These are phyloP conservation scores for Tetracladium setigerum DNA, from an alignment of 495 filamentous ascomycete species.

Conservation along the genomic window DNA sequence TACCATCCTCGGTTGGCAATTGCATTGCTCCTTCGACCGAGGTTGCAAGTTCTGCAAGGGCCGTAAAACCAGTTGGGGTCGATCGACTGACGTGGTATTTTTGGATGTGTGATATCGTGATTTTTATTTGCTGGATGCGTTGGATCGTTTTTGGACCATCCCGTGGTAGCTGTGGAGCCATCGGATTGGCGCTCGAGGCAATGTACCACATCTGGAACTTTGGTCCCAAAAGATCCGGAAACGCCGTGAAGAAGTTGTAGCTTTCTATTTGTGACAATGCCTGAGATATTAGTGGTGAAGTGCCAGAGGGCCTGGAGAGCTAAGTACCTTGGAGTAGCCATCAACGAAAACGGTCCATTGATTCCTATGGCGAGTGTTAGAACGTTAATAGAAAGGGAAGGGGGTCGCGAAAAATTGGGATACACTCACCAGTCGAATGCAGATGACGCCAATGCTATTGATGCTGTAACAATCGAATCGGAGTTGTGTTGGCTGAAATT, in stretches of 20 bases:
- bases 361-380: neutral
- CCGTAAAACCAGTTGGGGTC: neutral
- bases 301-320: neutral
- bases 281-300: neutral
- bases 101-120: too few relatives aligned
- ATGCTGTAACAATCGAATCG: slow-evolving; percentile 8
- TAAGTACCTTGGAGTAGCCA: slow-evolving; percentile 5
- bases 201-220: slow-evolving; percentile 1
- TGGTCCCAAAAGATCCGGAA: neutral
- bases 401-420: neutral
- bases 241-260: neutral
- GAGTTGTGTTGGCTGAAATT: slow-evolving; percentile 4
- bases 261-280: slow-evolving; percentile 6
- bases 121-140: too few relatives aligned
- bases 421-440: slow-evolving; percentile 3
- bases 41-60: neutral
- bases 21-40: neutral
- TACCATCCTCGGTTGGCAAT: neutral
- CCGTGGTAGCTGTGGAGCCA: neutral
- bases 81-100: too few relatives aligned
- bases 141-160: neutral
- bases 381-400: neutral
- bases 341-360: slow-evolving; percentile 10
- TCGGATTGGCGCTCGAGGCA: neutral
- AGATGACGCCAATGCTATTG: slow-evolving; percentile 2